Evolutionary conservation across 2,329 filamentous ascomycete species (phyloP).

Genomic region (Cytospora leucostoma): DNA sequence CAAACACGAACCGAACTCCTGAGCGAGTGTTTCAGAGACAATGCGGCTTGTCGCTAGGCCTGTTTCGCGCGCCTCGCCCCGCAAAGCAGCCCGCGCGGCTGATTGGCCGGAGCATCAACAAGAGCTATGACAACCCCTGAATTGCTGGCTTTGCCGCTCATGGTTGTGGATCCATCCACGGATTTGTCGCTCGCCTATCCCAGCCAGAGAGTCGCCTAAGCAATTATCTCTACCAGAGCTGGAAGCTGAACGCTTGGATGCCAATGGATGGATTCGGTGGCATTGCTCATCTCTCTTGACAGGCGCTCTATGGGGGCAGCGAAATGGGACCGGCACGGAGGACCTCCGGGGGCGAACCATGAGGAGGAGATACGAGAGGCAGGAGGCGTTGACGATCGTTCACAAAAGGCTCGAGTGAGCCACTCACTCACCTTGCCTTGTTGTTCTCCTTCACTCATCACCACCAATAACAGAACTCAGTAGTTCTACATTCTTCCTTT

Average conservation of each 20-base stretch:
- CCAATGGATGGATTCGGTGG: not conserved
- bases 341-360: not conserved
- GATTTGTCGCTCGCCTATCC: no score
- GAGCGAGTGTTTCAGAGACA: not conserved
- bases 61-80: not conserved
- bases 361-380: not conserved
- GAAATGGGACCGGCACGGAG: not conserved
- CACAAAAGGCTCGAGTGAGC: constrained; percentile 17
- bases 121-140: not conserved
- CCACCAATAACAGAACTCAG: not conserved
- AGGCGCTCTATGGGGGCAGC: not conserved
- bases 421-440: not conserved
- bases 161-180: no score
- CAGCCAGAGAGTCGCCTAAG: no score
- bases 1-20: not conserved
- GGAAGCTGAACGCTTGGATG: not conserved
- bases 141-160: not conserved
- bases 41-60: not conserved
- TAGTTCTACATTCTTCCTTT: not conserved
- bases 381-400: not conserved
- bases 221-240: not conserved
- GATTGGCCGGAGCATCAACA: not conserved
- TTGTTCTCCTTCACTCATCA: not conserved
- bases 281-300: not conserved
- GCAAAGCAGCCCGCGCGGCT: not conserved